Evolutionary conservation across 1,284 basidiomycete species (phyloP).

Genomic region (Sutorius eximius): DNA sequence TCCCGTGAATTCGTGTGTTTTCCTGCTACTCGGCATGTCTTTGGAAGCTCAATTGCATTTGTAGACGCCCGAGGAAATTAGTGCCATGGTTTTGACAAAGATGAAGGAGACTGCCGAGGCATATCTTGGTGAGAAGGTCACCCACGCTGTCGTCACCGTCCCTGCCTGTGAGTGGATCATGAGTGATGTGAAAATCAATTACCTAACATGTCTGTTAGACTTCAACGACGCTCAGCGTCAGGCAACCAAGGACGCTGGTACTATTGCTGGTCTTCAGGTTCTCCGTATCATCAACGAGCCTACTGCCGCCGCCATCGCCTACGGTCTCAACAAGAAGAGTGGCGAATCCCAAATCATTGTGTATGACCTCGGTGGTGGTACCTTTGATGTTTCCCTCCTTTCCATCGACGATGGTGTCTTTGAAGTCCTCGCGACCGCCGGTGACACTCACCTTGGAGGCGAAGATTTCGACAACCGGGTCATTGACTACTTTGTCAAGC

Average conservation of each 20-base stretch:
- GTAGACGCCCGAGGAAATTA: constrained; percentile 85
- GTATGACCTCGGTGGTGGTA: constrained; percentile 98
- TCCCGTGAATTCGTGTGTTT: constrained; percentile 76
- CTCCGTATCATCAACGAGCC: constrained; percentile 99
- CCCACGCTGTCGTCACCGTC: constrained; percentile 97
- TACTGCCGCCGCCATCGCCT: constrained; percentile 96
- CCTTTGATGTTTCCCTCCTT: constrained; percentile 97
- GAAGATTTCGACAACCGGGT: constrained; percentile 99
- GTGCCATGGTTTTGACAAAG: constrained; percentile 93
- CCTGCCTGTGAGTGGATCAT: constrained; percentile 70
- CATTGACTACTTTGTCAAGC: constrained; percentile 89
- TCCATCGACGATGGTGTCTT: constrained; percentile 99
- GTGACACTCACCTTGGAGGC: constrained; percentile 98
- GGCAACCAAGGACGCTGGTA: constrained; percentile 98
- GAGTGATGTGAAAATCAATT: constrained; percentile 11
- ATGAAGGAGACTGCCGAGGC: constrained; percentile 99
- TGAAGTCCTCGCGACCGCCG: constrained; percentile 95
- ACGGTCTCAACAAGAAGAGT: constrained; percentile 96
- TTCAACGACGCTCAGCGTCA: constrained; percentile 99
- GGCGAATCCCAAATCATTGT: constrained; percentile 96
- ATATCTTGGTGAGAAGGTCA: constrained; percentile 95
- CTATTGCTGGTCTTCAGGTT: constrained; percentile 93
- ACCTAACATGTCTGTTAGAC: constrained; percentile 50
- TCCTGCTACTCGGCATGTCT: not conserved
- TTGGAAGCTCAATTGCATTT: not conserved